A percentile compares a stretch with the other conserved stretches of the same genome.
Conservation (phyloP, 305 asterid genomes). For the Rubia balearica region DNA sequence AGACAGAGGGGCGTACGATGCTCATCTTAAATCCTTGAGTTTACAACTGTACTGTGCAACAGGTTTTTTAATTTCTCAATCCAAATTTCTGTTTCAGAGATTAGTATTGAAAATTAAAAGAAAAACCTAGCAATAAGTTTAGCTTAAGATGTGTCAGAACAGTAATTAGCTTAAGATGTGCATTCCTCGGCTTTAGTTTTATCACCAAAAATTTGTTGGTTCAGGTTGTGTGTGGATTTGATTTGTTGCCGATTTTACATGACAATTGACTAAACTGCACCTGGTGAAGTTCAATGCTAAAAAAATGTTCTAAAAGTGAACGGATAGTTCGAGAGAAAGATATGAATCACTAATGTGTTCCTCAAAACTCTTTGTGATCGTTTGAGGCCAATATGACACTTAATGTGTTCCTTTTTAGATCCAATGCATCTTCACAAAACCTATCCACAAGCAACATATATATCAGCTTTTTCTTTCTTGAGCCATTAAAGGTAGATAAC, state of each 20-base stretch:
- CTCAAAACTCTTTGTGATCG: too few species aligned
- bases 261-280: not conserved
- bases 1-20: not conserved
- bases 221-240: not conserved
- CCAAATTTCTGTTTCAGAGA: not conserved
- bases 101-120: not conserved
- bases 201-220: not conserved
- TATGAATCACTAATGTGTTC: not conserved
- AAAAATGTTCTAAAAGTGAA: not conserved
- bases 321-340: not conserved
- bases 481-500: constrained; percentile 58
- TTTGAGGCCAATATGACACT: constrained; percentile 45
- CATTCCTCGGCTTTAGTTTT: not conserved
- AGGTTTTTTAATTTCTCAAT: not conserved
- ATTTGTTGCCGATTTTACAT: not conserved
- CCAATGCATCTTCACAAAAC: constrained; percentile 85
- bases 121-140: not conserved
- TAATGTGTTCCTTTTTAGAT: constrained; percentile 51
- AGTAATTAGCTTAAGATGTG: not conserved
- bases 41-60: not conserved
- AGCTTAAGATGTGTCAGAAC: not conserved
- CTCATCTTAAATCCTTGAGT: not conserved
- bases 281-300: not conserved
- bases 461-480: constrained; percentile 32
- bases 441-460: constrained; percentile 21